These are phyloP conservation scores for Cicer bijugum DNA, from an alignment of 306 rosid genomes.

Conservation along the genomic window DNA sequence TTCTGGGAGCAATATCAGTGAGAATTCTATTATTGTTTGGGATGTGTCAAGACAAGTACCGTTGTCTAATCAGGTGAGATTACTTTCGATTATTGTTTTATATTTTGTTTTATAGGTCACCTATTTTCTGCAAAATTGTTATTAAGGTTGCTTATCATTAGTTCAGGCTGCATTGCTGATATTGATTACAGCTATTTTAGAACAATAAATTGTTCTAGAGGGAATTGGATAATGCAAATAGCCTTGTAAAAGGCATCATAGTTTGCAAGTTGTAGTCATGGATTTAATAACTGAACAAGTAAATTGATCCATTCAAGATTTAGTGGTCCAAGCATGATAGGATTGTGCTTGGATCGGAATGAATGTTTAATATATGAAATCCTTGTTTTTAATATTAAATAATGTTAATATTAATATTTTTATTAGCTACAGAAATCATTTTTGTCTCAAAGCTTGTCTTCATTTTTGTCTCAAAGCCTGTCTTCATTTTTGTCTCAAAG, in stretches of 20 bases:
- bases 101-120: conserved; percentile 12
- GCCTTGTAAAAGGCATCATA: conserved; percentile 33
- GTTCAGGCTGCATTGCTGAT: conserved; percentile 29
- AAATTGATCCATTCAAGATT: conserved; percentile 4
- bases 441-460: too few relatives aligned
- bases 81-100: conserved; percentile 20
- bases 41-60: conserved; percentile 82
- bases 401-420: neutral
- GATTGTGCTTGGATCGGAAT: conserved; percentile 4
- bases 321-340: conserved; percentile 1
- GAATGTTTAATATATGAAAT: neutral
- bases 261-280: conserved; percentile 25
- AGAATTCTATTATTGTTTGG: conserved; percentile 87
- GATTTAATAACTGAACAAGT: neutral
- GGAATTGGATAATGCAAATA: conserved; percentile 11
- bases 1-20: conserved; percentile 70
- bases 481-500: neutral
- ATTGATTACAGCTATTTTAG: conserved; percentile 15
- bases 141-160: conserved; percentile 27
- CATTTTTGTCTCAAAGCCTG: too few relatives aligned
- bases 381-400: neutral
- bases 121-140: conserved; percentile 9
- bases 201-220: conserved; percentile 14
- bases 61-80: conserved; percentile 81
- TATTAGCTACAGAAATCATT: too few relatives aligned